Percentiles rank a stretch among this genome's conserved stretches.
phyloP scores from a whole-genome alignment of 352 stramenopile species.

The Phytopythium kandeliae region DNA sequence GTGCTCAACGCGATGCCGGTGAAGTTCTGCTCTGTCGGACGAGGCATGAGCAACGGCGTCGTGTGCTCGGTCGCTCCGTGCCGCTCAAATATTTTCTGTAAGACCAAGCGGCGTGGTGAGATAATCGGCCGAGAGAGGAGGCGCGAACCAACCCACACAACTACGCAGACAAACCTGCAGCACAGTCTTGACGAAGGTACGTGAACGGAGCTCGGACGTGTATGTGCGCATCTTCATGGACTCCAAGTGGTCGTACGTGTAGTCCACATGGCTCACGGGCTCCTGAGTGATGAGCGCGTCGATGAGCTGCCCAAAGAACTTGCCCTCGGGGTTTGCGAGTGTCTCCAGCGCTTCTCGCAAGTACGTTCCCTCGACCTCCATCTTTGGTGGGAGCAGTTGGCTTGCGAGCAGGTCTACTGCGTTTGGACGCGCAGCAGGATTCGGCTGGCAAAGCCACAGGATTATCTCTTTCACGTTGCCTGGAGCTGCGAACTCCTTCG shows the following conservation, averaged over 20 bases:
- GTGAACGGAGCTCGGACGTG: constrained; percentile 52
- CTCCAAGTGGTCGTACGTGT: constrained; percentile 83
- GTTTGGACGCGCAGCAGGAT: constrained; percentile 60
- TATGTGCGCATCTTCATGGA: constrained; percentile 74
- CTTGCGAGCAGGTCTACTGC: constrained; percentile 68
- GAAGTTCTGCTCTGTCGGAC: constrained; percentile 55
- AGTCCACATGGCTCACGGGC: constrained; percentile 75
- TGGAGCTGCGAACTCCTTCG: constrained; percentile 37
- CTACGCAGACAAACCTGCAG: constrained; percentile 39
- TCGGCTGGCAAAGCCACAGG: constrained; percentile 80
- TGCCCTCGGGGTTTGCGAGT: constrained; percentile 83
- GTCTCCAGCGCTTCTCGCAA: constrained; percentile 80
- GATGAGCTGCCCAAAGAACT: constrained; percentile 86
- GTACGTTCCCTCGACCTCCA: constrained; percentile 81
- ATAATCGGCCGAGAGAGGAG: not conserved
- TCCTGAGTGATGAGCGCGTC: constrained; percentile 72
- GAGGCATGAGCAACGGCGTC: constrained; percentile 76
- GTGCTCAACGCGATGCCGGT: constrained; percentile 52
- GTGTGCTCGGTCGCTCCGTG: constrained; percentile 75
- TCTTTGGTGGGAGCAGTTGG: constrained; percentile 67
- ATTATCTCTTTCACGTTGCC: constrained; percentile 89
- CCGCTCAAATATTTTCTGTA: constrained; percentile 77
- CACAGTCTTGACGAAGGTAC: constrained; percentile 60
- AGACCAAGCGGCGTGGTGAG: constrained; percentile 1
- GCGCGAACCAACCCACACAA: not conserved